These are phyloP conservation scores for Lichenothelia convexa DNA, from an alignment of 495 filamentous ascomycete genomes.

Conservation along the genomic window DNA sequence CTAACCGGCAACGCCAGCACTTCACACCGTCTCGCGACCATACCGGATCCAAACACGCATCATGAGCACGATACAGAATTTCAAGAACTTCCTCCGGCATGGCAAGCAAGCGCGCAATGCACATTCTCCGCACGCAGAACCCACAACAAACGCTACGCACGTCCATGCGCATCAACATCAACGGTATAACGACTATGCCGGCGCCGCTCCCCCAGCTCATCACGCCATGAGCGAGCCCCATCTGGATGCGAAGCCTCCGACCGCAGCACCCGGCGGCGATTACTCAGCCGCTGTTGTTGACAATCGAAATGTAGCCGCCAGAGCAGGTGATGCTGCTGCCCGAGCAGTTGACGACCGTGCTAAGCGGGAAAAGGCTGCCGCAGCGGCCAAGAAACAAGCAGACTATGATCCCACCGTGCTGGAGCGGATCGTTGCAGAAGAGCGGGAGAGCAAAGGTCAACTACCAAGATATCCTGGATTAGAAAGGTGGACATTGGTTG, in stretches of 20 bases:
- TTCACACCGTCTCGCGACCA: no score
- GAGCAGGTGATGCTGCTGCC: slow-evolving; percentile 41
- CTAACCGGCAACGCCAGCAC: no score
- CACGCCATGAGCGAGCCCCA: slow-evolving; percentile 38
- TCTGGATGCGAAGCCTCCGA: slow-evolving; percentile 26
- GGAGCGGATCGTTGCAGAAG: slow-evolving; percentile 75
- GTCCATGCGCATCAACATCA: slow-evolving; percentile 48
- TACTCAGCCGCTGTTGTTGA: slow-evolving; percentile 42
- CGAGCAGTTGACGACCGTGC: slow-evolving; percentile 31
- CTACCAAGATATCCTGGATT: slow-evolving; percentile 83
- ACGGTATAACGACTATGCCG: slow-evolving; percentile 23
- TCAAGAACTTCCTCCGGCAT: slow-evolving; percentile 98
- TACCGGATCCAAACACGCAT: neutral
- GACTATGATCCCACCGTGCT: slow-evolving; percentile 47
- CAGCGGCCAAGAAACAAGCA: slow-evolving; percentile 29
- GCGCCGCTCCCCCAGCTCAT: slow-evolving; percentile 27
- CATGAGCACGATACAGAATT: slow-evolving; percentile 50
- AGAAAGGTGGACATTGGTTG: slow-evolving; percentile 72
- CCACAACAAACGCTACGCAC: slow-evolving; percentile 48
- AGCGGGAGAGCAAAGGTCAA: slow-evolving; percentile 64
- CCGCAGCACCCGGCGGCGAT: slow-evolving; percentile 18
- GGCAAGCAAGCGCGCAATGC: slow-evolving; percentile 80
- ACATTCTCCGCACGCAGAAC: slow-evolving; percentile 40
- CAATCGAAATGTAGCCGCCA: slow-evolving; percentile 42
- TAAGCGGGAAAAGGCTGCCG: slow-evolving; percentile 20